Percentiles rank a stretch among this genome's conserved stretches.
Evolutionary conservation across 2,329 filamentous ascomycete species (phyloP).

Genomic region (Pseudogymnoascus sp.): DNA sequence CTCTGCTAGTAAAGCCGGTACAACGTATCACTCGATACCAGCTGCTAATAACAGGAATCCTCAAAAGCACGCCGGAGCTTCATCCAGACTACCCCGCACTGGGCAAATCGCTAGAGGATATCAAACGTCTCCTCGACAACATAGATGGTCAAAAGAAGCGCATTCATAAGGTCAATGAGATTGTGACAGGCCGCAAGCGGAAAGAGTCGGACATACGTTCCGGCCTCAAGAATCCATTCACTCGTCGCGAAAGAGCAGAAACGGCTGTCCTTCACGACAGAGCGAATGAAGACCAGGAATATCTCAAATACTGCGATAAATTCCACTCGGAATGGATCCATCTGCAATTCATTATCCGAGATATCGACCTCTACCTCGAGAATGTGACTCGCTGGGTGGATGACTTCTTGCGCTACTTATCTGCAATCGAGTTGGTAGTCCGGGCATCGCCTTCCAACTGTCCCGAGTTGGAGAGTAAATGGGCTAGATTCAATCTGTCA

Average conservation of each 20-base stretch:
- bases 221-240: constrained; percentile 83
- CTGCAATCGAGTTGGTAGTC: constrained; percentile 76
- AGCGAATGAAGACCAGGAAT: constrained; percentile 70
- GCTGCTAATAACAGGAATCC: constrained; percentile 70
- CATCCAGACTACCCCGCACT: constrained; percentile 75
- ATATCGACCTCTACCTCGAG: constrained; percentile 89
- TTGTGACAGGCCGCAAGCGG: constrained; percentile 68
- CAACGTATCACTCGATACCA: constrained; percentile 93
- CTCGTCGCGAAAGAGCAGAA: constrained; percentile 42
- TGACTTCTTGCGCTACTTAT: constrained; percentile 71
- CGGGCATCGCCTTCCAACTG: constrained; percentile 61
- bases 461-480: constrained; percentile 85
- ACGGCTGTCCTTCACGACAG: constrained; percentile 25
- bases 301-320: constrained; percentile 71
- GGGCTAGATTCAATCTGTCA: constrained; percentile 81
- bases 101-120: constrained; percentile 45
- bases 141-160: constrained; percentile 97
- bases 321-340: constrained; percentile 91
- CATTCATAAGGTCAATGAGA: constrained; percentile 83
- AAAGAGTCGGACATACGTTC: constrained; percentile 82
- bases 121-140: constrained; percentile 54
- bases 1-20: constrained; percentile 93
- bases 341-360: constrained; percentile 75
- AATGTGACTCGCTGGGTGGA: constrained; percentile 72
- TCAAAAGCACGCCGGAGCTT: constrained; percentile 69